Evolutionary conservation across 495 filamentous ascomycete genomes (phyloP), one percentile per base, ranked within the genome.

Genomic region (Aspergillus sclerotioniger): DNA sequence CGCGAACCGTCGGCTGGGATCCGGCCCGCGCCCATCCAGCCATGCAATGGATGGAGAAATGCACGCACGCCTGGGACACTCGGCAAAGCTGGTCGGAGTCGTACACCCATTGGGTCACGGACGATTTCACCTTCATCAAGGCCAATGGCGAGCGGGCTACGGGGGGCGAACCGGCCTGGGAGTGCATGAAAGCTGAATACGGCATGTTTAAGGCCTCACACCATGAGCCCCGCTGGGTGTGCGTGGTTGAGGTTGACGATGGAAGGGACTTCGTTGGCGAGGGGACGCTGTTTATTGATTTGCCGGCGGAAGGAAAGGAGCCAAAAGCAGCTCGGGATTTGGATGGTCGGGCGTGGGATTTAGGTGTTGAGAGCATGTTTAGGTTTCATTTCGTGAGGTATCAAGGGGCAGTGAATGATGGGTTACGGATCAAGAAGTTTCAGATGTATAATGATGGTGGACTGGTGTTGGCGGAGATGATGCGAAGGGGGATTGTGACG

Each of bases 391-490:
- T 46, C 3, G 44, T 46, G n/a, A 20, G 17, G 44, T 10, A 17
- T 7, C 7, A 20, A 8, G 25, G 17, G 2, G 44, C 16, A 21
- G 17, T 21, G 7, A 46, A 46, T 46, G 44, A 21, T 3, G 44
- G 44, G n/a, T 10, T 46, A 3, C 44, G 44, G 44, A 46, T 46
- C 13, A 7, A 13, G 3, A 7, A 16, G 44, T 46, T 46, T 21
- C 44, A 46, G 44, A 20, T 46, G 3, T 46, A 46, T 46, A 46
- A 16, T 21, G 44, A 46, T n/a, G 20, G 44, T 46, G 44, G 44
- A 16, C 16, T 16, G n/a, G 44, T 46, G 44, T 20, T 46, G 44
- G 44, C 16, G 44, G 44, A 46, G 44, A 46, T 46, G 44, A 3
- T 46, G 44, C 1, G 7, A 10, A 46, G 44, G 44, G 44, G 20